Evolutionary conservation across 345 rosid genomes (phyloP).

Genomic region (Corymbia maculata): DNA sequence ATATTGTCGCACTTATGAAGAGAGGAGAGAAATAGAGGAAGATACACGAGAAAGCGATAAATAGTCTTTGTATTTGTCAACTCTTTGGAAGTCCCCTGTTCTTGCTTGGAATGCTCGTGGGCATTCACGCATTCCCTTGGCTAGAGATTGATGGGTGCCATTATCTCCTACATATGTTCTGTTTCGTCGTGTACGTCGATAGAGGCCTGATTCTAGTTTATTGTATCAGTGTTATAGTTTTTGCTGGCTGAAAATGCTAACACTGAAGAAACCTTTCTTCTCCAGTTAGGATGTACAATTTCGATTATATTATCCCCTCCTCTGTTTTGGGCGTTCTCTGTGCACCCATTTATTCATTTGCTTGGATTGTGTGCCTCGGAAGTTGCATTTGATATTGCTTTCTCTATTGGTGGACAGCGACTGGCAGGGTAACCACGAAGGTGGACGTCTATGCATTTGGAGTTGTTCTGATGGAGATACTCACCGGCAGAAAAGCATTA

Average conservation of each 20-base stretch:
- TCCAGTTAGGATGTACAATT: background rate
- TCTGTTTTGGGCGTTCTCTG: background rate
- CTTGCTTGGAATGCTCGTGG: background rate
- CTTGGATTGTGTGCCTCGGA: background rate
- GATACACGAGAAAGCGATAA: background rate
- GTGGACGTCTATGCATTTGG: constrained; percentile 87
- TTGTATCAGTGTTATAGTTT: background rate
- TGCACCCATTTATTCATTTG: background rate
- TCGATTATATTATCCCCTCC: background rate
- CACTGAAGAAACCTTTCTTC: background rate
- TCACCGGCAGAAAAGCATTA: constrained; percentile 77
- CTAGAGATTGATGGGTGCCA: background rate
- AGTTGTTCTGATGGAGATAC: constrained; percentile 75
- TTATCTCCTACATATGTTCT: background rate
- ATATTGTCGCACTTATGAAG: background rate
- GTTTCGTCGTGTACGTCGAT: background rate
- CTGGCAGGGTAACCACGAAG: constrained; percentile 87
- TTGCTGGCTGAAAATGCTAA: background rate
- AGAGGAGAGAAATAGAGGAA: background rate
- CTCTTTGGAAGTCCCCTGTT: background rate
- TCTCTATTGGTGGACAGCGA: constrained; percentile 32
- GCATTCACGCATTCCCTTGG: background rate
- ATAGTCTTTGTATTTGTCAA: background rate
- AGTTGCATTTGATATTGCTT: background rate
- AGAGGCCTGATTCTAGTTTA: background rate